Evolutionary conservation across 768 basidiomycete genomes (phyloP).

Genomic region (Serendipita indica): DNA sequence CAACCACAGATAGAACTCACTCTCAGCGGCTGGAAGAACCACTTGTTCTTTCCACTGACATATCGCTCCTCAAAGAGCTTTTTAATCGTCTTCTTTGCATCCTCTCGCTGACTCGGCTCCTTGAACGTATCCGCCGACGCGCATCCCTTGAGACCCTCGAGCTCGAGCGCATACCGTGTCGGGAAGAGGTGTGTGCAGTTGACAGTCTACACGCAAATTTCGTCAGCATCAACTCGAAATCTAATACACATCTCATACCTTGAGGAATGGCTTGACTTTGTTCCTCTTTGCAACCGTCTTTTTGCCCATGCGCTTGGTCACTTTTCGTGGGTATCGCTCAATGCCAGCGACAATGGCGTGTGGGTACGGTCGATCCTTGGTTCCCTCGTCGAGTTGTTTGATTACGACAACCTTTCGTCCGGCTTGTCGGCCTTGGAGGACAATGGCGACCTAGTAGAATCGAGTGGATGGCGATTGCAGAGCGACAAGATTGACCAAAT

Average conservation of each 20-base stretch:
- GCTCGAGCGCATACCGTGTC: slow-evolving; percentile 93
- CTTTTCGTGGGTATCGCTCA: slow-evolving; percentile 96
- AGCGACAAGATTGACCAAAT: not conserved
- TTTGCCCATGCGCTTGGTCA: slow-evolving; percentile 92
- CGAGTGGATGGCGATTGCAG: not conserved
- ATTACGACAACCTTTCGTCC: slow-evolving; percentile 99
- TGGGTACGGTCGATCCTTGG: slow-evolving; percentile 90
- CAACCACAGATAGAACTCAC: slow-evolving; percentile 28
- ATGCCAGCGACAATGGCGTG: slow-evolving; percentile 98
- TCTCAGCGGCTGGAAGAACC: slow-evolving; percentile 85
- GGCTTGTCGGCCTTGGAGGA: slow-evolving; percentile 97
- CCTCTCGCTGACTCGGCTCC: slow-evolving; percentile 88
- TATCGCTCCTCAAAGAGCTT: slow-evolving; percentile 94
- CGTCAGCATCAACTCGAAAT: not conserved
- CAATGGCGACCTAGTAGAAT: slow-evolving; percentile 66
- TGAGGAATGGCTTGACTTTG: slow-evolving; percentile 99
- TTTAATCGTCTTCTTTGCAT: slow-evolving; percentile 92
- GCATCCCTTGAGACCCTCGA: slow-evolving; percentile 83
- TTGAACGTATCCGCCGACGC: slow-evolving; percentile 87
- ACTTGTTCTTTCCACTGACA: slow-evolving; percentile 86
- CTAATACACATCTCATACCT: slow-evolving; percentile 39
- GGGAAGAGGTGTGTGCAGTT: slow-evolving; percentile 99
- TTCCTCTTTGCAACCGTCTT: slow-evolving; percentile 85
- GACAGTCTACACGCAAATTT: slow-evolving; percentile 39
- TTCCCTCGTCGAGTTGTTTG: slow-evolving; percentile 93